Conservation (phyloP, 2,329 filamentous ascomycete species). For the Dactylellina haptotyla region DNA sequence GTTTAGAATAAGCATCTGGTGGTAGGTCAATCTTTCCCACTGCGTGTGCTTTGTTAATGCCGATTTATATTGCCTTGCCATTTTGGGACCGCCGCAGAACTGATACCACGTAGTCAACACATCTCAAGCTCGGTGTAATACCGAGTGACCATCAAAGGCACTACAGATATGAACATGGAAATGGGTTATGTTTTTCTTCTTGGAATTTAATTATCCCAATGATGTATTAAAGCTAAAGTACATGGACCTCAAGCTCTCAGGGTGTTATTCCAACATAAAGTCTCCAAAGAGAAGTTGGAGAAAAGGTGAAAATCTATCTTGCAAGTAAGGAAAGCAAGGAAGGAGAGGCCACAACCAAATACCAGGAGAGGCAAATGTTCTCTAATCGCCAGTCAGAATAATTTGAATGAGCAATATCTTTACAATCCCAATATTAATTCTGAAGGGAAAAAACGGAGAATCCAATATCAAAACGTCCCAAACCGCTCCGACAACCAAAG, state of each 20-base stretch:
- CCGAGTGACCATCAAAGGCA: too few relatives aligned
- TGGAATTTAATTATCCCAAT: background rate
- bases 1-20: too few relatives aligned
- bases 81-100: too few relatives aligned
- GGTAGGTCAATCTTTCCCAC: too few relatives aligned
- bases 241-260: slow-evolving; percentile 9
- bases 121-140: too few relatives aligned
- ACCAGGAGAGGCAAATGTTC: too few relatives aligned
- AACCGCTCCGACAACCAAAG: background rate
- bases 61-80: too few relatives aligned
- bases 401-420: background rate
- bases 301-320: background rate
- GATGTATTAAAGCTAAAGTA: slow-evolving; percentile 7
- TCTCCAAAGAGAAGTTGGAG: slow-evolving; percentile 1
- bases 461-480: background rate
- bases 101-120: background rate
- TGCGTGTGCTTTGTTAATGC: too few relatives aligned
- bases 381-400: too few relatives aligned
- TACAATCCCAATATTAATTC: background rate
- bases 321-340: background rate
- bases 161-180: too few relatives aligned
- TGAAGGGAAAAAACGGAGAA: background rate
- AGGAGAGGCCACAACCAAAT: background rate
- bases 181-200: background rate
- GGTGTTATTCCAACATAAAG: slow-evolving; percentile 17